A percentile compares a stretch with the other conserved stretches of the same genome.
Conservation (phyloP, 257 asterid genomes). For the Solanum appendiculatum region DNA sequence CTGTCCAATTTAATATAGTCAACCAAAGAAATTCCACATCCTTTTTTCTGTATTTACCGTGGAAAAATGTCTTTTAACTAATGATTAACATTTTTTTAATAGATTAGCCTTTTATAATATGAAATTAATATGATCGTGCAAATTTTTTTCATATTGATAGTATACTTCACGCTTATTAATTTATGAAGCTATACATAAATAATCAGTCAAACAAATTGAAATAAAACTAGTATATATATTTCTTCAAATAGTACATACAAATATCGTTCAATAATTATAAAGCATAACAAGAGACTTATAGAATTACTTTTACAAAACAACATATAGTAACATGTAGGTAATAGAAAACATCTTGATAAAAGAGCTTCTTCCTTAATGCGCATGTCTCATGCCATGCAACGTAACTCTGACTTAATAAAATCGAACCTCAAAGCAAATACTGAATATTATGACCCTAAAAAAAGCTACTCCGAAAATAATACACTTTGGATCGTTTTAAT, state of each 20-base stretch:
- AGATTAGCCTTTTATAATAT: background rate
- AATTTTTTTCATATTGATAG: no score
- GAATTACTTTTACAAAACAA: no score
- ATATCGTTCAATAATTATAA: background rate
- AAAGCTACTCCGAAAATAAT: background rate
- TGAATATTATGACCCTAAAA: background rate
- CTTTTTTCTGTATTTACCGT: background rate
- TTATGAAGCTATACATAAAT: no score
- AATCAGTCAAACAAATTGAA: background rate
- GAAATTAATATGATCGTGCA: no score
- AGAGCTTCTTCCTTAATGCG: background rate
- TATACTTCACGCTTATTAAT: no score
- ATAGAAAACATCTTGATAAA: no score
- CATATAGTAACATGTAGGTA: no score
- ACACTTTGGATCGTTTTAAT: constrained; percentile 14
- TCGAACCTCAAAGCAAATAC: background rate
- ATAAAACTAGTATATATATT: background rate
- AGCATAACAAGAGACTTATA: no score
- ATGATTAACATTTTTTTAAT: background rate
- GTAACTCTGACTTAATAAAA: background rate
- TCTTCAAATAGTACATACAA: background rate
- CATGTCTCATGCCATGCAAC: background rate
- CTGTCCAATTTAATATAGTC: background rate
- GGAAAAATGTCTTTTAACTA: background rate
- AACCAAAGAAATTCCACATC: background rate